Evolutionary conservation across 345 rosid genomes (phyloP), one percentile per base, ranked within the genome.

Genomic region (Anacardium occidentale): DNA sequence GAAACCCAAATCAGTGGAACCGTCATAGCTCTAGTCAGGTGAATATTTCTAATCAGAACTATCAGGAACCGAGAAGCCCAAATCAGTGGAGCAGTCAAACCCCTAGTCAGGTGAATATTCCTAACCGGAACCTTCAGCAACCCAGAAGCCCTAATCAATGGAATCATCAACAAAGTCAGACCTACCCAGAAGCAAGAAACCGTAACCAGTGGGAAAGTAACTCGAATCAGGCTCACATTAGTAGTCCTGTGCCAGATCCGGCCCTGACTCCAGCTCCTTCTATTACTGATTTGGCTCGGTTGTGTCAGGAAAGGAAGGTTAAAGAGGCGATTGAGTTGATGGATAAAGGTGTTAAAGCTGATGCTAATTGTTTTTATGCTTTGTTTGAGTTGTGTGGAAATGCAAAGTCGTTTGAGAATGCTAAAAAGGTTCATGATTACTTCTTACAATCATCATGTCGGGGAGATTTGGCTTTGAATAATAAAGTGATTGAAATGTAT

Each of bases 351-450:
- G 87, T 85, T 68, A 76, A 82, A 67, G 88, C 88, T 18, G 83
- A 89, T 75, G 83, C 71, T 48, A 62, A 78, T 68, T 87, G 92
- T 68, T 87, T 91, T 61, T 32, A 57, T 53, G 21, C 57, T 32
- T 77, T 89, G 78, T 87, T 91, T 58, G 88, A 82, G 51, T 76
- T 76, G 61, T 86, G 88, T 68, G 75, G 74, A 40, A 80, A 70
- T 58, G 62, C 83, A 21, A 86, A 86, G 70, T 82, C 78, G 0
- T 86, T 81, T n/a, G 97, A 87, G 79, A 85, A 86, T 76, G 86
- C 92, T 0, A 91, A 89, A 74, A 91, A 86, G 78, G 89, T 87
- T n/a, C 92, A 89, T 58, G 94, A 89, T 81, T 88, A 78, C 72
- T 87, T 91, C 77, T 77, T 91, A 57, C 89, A 85, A 64, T 87